phyloP scores from a whole-genome alignment of 2,329 filamentous ascomycete species.

The Coniochaeta hoffmannii region DNA sequence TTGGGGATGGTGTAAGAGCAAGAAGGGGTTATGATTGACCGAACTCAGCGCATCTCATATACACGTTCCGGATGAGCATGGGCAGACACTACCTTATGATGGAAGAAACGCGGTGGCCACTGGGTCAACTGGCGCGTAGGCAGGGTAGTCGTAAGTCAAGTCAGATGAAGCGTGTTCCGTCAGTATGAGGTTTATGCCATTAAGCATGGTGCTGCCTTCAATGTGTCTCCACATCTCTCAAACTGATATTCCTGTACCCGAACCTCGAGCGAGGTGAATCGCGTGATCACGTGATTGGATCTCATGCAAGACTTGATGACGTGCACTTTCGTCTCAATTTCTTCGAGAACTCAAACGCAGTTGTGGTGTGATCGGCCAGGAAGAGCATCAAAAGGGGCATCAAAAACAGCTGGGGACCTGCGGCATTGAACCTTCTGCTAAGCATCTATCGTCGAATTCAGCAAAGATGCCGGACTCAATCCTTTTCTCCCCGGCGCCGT shows the following conservation, averaged over 20 bases:
- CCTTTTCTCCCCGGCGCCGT: constrained; percentile 59
- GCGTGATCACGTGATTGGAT: background rate
- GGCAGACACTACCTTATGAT: background rate
- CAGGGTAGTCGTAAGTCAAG: background rate
- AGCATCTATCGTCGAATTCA: constrained; percentile 9
- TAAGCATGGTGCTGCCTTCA: background rate
- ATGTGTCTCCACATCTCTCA: background rate
- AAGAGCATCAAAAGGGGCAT: too few relatives aligned
- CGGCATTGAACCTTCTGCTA: background rate
- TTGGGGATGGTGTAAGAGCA: constrained; percentile 12
- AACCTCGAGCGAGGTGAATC: too few relatives aligned
- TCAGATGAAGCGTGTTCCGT: background rate
- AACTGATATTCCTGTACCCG: too few relatives aligned
- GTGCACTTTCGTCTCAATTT: too few relatives aligned
- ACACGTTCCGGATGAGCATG: background rate
- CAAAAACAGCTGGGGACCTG: too few relatives aligned
- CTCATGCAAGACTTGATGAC: too few relatives aligned
- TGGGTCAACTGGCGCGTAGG: background rate
- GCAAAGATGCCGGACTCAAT: constrained; percentile 38
- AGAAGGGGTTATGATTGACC: background rate
- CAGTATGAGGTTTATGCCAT: background rate
- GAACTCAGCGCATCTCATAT: background rate
- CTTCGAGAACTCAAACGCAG: too few relatives aligned
- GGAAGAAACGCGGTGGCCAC: background rate
- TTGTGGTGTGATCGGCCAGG: too few relatives aligned